These are phyloP conservation scores for Artemisia tridentata DNA, from an alignment of 129 eudicot genomes.

Conservation along the genomic window DNA sequence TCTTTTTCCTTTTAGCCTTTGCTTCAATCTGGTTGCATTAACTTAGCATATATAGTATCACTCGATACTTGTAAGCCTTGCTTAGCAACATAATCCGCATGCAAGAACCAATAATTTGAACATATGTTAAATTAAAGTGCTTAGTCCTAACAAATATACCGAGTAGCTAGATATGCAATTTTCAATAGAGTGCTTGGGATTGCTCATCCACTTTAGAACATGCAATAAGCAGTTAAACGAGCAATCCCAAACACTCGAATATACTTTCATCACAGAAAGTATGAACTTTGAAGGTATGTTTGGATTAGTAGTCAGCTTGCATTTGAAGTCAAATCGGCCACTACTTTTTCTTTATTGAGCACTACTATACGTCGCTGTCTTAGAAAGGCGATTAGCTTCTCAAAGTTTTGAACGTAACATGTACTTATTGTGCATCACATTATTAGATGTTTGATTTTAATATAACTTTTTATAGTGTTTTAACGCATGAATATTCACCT, in stretches of 20 bases:
- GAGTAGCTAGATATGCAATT: too few relatives aligned
- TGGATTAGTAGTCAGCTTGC: constrained; percentile 18
- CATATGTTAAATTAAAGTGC: too few relatives aligned
- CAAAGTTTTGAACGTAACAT: constrained; percentile 14
- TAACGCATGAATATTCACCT: constrained; percentile 11
- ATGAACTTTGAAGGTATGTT: not conserved
- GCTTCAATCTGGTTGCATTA: not conserved
- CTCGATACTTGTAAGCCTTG: not conserved
- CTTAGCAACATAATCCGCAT: not conserved
- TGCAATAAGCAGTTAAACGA: not conserved
- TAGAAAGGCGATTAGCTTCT: constrained; percentile 20
- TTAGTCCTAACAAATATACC: too few relatives aligned
- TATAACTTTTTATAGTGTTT: constrained; percentile 22
- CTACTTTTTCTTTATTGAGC: constrained; percentile 24
- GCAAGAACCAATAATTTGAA: not conserved
- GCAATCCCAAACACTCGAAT: not conserved
- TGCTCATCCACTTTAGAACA: too few relatives aligned
- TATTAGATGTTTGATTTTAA: constrained; percentile 30
- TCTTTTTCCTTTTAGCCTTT: not conserved
- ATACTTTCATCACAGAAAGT: too few relatives aligned
- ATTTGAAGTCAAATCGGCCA: constrained; percentile 29
- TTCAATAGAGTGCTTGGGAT: too few relatives aligned
- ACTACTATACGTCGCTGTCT: constrained; percentile 19
- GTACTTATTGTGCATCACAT: constrained; percentile 16
- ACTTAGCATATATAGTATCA: not conserved